Base-by-base conservation (phyloP, 2,329 filamentous ascomycete species). In the Arthrobotrys sinensis region DNA sequence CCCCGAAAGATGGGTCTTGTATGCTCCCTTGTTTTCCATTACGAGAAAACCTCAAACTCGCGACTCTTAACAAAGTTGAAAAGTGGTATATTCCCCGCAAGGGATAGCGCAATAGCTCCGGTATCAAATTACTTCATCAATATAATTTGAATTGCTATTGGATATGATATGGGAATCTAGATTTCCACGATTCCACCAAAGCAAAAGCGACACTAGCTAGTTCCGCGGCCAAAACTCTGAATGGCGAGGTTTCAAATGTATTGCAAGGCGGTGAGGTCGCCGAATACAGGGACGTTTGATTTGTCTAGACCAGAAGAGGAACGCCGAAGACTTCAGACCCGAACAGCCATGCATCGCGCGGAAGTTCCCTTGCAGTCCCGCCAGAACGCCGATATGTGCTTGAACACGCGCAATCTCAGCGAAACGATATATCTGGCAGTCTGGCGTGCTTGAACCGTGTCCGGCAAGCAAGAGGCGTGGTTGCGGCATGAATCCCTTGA, bases 201-300 rank as follows among this genome's bases (percentile, higher is more conserved):
- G n/a, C 24, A 8, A 14, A 38, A 38, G 6, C 36, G 2, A 8
- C 36, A 38, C 12, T 38, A 7, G 43, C 12, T 45, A 28, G 24
- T 28, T 28, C 24, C 24, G 24, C 24, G 24, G 24, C 24, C 24
- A 36, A 57, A n/a, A 16, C 55, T 57, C 7, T 43, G 34, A 28
- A 43, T 60, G 34, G 36, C n/a, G 55, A 40, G 4, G 16, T 57
- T 57, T 38, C 52, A 21, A 28, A 10, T 52, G 10, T 28, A 28
- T 28, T 16, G 46, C 19, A 10, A 57, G 34, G 55, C 19, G 16
- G 55, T 4, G 36, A 60, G 55, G 55, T 60, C 55, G 55, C 55
- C 55, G 55, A 60, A 60, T 60, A 60, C 55, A 40, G 53, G 55
- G 12, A 43, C 12, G 55, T 60, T 43, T 60, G 36, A 28, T 60